Percentiles rank a stretch among this genome's conserved stretches.
Evolutionary conservation across 352 stramenopile genomes (phyloP).

Genomic region (Phytophthora multivora): DNA sequence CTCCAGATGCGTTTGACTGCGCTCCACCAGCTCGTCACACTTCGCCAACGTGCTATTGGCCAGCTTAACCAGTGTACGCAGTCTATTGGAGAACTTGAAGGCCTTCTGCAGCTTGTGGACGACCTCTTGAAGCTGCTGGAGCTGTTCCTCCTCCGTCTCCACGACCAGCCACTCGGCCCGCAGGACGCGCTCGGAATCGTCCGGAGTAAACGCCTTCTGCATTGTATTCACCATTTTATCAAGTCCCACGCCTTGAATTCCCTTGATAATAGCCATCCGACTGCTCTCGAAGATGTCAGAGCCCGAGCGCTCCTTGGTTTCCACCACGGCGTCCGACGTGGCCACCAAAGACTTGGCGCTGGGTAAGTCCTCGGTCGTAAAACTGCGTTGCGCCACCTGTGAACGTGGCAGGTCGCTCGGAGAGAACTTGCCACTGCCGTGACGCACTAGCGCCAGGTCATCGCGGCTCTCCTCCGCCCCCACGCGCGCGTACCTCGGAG

Average conservation of each 20-base stretch:
- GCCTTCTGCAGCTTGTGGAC: constrained; percentile 74
- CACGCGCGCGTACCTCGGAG: constrained; percentile 29
- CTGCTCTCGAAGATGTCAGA: constrained; percentile 66
- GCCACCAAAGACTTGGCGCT: constrained; percentile 55
- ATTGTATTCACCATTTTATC: constrained; percentile 62
- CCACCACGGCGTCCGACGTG: constrained; percentile 14
- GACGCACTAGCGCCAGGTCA: constrained; percentile 51
- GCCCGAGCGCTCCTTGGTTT: constrained; percentile 34
- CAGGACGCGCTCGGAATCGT: constrained; percentile 77
- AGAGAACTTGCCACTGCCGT: constrained; percentile 53
- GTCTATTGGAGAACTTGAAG: constrained; percentile 83
- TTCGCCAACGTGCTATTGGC: constrained; percentile 70
- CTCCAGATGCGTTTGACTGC: constrained; percentile 69
- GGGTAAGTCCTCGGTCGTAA: constrained; percentile 81
- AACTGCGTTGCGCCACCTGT: constrained; percentile 53
- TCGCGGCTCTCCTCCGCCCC: constrained; percentile 48
- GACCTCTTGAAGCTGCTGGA: constrained; percentile 61
- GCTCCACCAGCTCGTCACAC: constrained; percentile 75
- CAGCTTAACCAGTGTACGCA: constrained; percentile 68
- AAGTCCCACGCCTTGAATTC: constrained; percentile 57
- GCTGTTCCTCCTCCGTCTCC: constrained; percentile 78
- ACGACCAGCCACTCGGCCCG: constrained; percentile 78
- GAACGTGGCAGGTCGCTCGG: constrained; percentile 7
- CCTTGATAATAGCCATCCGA: constrained; percentile 57
- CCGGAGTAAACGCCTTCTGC: constrained; percentile 67